phyloP scores from a whole-genome alignment of 192 early-diverging fungal species.

The Dispira simplex region DNA sequence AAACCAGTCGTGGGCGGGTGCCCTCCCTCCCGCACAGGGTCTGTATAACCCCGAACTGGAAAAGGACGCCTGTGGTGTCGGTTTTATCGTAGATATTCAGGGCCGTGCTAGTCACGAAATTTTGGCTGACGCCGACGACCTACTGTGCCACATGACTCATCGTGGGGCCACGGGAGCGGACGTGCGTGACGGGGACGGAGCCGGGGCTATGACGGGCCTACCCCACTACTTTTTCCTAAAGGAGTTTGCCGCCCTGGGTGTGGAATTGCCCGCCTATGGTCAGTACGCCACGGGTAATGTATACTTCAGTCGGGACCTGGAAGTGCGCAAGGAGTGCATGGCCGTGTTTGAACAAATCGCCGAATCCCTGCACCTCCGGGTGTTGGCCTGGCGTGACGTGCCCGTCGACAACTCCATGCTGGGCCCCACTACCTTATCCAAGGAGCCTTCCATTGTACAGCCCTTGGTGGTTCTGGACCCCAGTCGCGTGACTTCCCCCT shows the following conservation, averaged over 20 bases:
- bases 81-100: constrained; percentile 92
- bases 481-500: constrained; percentile 16
- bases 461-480: constrained; percentile 61
- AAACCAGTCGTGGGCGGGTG: constrained; percentile 63
- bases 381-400: constrained; percentile 81
- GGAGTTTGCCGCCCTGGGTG: constrained; percentile 40
- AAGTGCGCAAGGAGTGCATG: constrained; percentile 51
- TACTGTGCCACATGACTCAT: constrained; percentile 99
- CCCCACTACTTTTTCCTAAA: constrained; percentile 75
- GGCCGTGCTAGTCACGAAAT: constrained; percentile 70
- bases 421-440: constrained; percentile 72
- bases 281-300: constrained; percentile 97
- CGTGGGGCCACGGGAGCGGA: constrained; percentile 90
- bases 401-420: constrained; percentile 76
- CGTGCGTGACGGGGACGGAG: constrained; percentile 92
- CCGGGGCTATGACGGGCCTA: constrained; percentile 93
- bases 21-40: constrained; percentile 72
- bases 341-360: constrained; percentile 69
- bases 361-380: constrained; percentile 45
- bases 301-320: constrained; percentile 61
- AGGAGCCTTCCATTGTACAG: constrained; percentile 86
- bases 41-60: constrained; percentile 79
- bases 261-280: constrained; percentile 52
- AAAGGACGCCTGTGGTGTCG: constrained; percentile 95
- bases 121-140: constrained; percentile 71